A percentile compares a stretch with the other conserved stretches of the same genome.
These are phyloP conservation scores for Sicyos baderoa DNA, from an alignment of 306 rosid species.

Conservation along the genomic window DNA sequence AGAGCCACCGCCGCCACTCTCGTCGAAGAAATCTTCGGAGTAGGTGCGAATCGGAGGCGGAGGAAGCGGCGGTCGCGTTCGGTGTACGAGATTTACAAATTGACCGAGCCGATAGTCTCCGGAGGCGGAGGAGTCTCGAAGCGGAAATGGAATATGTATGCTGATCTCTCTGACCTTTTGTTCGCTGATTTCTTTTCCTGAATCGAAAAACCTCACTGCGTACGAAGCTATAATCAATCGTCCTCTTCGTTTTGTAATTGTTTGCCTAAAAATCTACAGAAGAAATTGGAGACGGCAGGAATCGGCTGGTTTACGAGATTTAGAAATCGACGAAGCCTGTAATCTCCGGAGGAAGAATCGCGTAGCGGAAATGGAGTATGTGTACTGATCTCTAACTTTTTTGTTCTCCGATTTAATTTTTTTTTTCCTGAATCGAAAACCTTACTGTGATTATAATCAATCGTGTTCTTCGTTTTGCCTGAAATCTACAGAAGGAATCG, in stretches of 20 bases:
- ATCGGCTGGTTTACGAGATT: constrained; percentile 17
- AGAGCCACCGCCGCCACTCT: neutral
- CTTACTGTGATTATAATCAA: too few relatives aligned
- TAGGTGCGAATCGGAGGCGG: neutral
- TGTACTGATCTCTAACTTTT: neutral
- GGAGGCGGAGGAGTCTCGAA: neutral
- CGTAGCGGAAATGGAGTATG: neutral
- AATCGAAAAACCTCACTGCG: neutral
- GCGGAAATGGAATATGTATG: neutral
- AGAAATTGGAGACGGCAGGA: constrained; percentile 1
- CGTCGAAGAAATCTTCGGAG: neutral
- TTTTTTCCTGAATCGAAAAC: constrained; percentile 3
- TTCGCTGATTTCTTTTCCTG: neutral
- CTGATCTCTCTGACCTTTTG: constrained; percentile 10
- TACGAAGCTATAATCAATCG: neutral
- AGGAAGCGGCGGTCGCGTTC: constrained; percentile 10
- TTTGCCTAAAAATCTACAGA: too few relatives aligned
- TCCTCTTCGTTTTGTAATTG: too few relatives aligned
- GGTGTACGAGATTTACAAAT: constrained; percentile 19
- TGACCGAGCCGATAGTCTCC: constrained; percentile 8
- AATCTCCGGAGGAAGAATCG: neutral
- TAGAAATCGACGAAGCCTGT: constrained; percentile 18
- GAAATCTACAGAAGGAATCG: too few relatives aligned
- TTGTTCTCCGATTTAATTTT: neutral
- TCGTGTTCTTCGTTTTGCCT: too few relatives aligned